Base-by-base conservation (phyloP, 345 rosid species). In the Heritiera fomes region DNA sequence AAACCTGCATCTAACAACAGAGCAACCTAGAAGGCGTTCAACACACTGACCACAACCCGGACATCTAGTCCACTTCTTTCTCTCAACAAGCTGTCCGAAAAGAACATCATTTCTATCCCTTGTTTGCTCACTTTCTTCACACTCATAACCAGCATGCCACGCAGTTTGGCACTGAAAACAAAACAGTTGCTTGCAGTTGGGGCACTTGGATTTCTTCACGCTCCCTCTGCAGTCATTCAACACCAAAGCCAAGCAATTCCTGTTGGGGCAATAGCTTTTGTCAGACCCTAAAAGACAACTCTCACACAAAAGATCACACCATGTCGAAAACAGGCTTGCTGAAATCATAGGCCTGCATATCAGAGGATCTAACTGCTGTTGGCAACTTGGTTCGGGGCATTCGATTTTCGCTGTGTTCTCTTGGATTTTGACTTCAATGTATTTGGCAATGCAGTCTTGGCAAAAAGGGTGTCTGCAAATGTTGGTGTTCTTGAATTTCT, bases 391-490 rank as follows among this genome's bases (percentile, higher is more conserved):
- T 62, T 62, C 18, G 8, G 67, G 67, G 41, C 67, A 62, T 12
- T 62, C 43, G 41, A 62, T 62, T 12, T 30, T 32, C 1, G 67
- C 67, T 1, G 18, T 62, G 67, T 62, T 62, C 32, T 67, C 72
- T 11, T 67, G 34, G 28, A 67, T 43, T 11, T 45, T 67, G n/a
- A 20, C 30, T 45, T 67, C 49, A 2, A 67, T 67, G 72, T 67
- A 67, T 41, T 43, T 67, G 49, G 52, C 72, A 0, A 67, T 41
- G 72, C 72, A 67, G 8, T 67, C 72, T 8, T 40, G 52, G 72
- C 72, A 67, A 43, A 67, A 67, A 7, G 72, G 52, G 72, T 67
- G 72, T 8, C 15, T 40, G n/a, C 72, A 67, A 20, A 18, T 17
- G 50, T 17, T 67, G 12, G 30, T 18, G 30, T 67, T 67, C 2